These are phyloP conservation scores for Taxillus chinensis DNA, from an alignment of 164 flowering plant species.

Conservation along the genomic window DNA sequence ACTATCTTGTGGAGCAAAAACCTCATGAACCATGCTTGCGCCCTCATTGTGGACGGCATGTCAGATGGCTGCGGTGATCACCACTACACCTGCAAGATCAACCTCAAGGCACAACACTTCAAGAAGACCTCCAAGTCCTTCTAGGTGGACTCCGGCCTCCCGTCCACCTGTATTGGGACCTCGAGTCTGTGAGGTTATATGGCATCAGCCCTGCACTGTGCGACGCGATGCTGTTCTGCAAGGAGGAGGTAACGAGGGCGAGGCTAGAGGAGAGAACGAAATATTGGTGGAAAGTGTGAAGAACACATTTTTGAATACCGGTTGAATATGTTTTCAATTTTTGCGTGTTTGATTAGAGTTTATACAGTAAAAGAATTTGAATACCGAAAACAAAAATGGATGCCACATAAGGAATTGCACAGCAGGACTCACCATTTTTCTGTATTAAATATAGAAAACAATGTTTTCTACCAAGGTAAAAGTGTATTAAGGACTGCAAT, in stretches of 20 bases:
- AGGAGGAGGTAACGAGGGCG: slow-evolving; percentile 44
- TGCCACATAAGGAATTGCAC: no score
- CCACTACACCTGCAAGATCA: slow-evolving; percentile 42
- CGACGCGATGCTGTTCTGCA: slow-evolving; percentile 52
- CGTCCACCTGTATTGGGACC: slow-evolving; percentile 56
- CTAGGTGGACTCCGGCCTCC: slow-evolving; percentile 23
- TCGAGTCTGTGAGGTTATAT: slow-evolving; percentile 46
- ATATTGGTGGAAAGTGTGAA: slow-evolving; percentile 35
- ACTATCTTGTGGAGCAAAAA: slow-evolving; percentile 63
- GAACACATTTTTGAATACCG: no score
- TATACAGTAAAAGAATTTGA: no score
- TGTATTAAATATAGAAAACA: no score
- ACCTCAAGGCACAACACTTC: slow-evolving; percentile 65
- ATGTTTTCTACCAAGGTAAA: no score
- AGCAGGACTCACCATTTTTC: no score
- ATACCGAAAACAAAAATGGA: no score
- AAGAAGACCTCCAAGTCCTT: slow-evolving; percentile 53
- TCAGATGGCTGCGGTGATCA: slow-evolving; percentile 16
- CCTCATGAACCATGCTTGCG: slow-evolving; percentile 29
- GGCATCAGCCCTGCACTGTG: slow-evolving; percentile 57
- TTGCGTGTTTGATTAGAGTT: no score
- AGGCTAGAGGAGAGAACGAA: slow-evolving; percentile 53
- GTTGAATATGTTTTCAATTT: no score
- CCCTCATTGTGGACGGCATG: slow-evolving; percentile 43
- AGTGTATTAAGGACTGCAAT: no score